Percentiles rank a stretch among this genome's conserved stretches.
Evolutionary conservation across 176 grass and related monocot genomes (phyloP).

Genomic region (Zoysia japonica): DNA sequence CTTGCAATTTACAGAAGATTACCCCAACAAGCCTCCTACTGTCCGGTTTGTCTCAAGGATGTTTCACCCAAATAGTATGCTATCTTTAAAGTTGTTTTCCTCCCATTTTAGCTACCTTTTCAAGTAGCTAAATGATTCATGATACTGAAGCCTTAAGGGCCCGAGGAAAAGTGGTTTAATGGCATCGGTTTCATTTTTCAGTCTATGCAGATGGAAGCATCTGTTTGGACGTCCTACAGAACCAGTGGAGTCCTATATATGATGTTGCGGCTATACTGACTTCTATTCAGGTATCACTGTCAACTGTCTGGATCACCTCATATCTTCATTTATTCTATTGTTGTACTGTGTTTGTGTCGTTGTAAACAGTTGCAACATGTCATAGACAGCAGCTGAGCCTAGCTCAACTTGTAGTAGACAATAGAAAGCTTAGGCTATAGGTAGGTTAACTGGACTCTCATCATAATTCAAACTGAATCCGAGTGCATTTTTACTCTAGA

Average conservation of each 20-base stretch:
- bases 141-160: neutral
- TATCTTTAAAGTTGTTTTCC: neutral
- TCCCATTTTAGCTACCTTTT: neutral
- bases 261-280: conserved; percentile 97
- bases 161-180: conserved; percentile 8
- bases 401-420: neutral
- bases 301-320: neutral
- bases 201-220: conserved; percentile 98
- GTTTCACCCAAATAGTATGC: conserved; percentile 96
- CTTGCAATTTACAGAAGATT: conserved; percentile 85
- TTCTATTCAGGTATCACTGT: conserved; percentile 76
- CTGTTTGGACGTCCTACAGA: conserved; percentile 96
- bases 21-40: conserved; percentile 94
- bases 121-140: neutral
- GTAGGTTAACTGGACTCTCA: neutral
- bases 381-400: neutral
- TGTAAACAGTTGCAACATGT: neutral
- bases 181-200: conserved; percentile 25
- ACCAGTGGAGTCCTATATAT: conserved; percentile 99
- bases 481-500: neutral
- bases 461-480: neutral
- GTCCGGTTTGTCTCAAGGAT: conserved; percentile 93
- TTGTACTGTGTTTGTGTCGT: neutral
- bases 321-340: conserved; percentile 1
- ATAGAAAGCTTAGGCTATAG: neutral